phyloP scores from a whole-genome alignment of 306 rosid genomes.

The Lathyrus oleraceus region DNA sequence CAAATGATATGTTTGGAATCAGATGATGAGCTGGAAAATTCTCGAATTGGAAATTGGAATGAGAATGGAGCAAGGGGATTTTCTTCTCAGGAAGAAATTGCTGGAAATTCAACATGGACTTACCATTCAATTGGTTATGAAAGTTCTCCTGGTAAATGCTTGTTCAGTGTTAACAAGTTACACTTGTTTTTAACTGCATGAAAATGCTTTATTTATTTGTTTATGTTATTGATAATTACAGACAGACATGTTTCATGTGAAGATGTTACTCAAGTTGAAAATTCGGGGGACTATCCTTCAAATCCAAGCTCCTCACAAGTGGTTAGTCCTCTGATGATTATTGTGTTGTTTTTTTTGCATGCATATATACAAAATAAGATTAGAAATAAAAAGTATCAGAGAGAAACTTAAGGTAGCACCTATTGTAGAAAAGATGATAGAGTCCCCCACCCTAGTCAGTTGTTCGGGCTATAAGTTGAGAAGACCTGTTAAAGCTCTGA shows the following conservation, averaged over 20 bases:
- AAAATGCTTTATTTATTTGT: constrained; percentile 27
- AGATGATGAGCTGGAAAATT: constrained; percentile 64
- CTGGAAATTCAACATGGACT: constrained; percentile 45
- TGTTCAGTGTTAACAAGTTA: constrained; percentile 25
- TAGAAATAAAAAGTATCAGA: neutral
- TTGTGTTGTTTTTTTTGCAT: neutral
- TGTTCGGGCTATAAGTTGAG: neutral
- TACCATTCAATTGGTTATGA: constrained; percentile 34
- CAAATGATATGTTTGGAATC: constrained; percentile 87
- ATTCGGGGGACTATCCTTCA: constrained; percentile 32
- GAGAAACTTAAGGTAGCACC: neutral
- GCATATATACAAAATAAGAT: neutral
- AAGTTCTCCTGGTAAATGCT: constrained; percentile 53
- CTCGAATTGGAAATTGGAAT: constrained; percentile 34
- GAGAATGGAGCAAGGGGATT: constrained; percentile 36
- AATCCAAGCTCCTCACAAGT: constrained; percentile 41
- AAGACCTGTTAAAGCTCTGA: neutral
- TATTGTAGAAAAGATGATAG: neutral
- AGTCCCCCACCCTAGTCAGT: neutral
- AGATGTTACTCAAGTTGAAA: constrained; percentile 37
- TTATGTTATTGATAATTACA: constrained; percentile 11
- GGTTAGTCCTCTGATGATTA: constrained; percentile 47
- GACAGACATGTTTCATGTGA: constrained; percentile 41
- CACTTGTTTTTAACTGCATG: constrained; percentile 17
- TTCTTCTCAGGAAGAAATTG: constrained; percentile 21